Evolutionary conservation across 495 filamentous ascomycete genomes (phyloP), one percentile per base, ranked within the genome.

Genomic region (Aspergillus affinis): DNA sequence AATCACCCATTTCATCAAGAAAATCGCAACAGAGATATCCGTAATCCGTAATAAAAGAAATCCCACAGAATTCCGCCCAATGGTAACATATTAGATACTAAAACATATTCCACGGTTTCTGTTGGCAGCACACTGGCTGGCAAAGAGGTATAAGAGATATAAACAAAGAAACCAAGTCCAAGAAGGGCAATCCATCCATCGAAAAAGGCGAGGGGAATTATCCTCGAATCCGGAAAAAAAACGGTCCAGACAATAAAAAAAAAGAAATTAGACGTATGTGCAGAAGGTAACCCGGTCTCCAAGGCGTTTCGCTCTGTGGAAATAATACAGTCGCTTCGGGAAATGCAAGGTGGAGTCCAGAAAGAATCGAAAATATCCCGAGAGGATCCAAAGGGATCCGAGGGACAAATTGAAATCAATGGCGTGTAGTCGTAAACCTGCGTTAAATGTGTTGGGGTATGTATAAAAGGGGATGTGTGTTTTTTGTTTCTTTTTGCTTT

Each of bases 371-470:
- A 48, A 41, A 41, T 41, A 15, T 41, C 18, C 48, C 18, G 18
- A n/a, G 47, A 32, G 45, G 30, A 44, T 58, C 27, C 7, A 58
- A 19, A 8, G 17, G 10, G 2, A 9, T 45, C 41, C 54, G 32
- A 41, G 27, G 27, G 23, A 30, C 6, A 27, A 45, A 48, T 23
- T 26, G 29, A 51, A 63, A 51, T 26, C 41, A 51, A 49, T 61
- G 69, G 57, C 70, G 58, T 65, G 18, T 62, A 61, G 54, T 75
- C 70, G 60, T 74, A 57, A 59, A 61, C 61, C 56, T 62, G 72
- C 64, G 66, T 70, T 55, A 69, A 62, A n/a, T 44, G 29, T 9
- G 46, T 29, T 8, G 30, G 19, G 52, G 27, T 18, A 30, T 32
- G 26, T 21, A 47, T 17, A 49, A 19, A 50, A 51, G n/a, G 20